Base-by-base conservation (phyloP, 306 rosid genomes). In the Prunus fruticosa region DNA sequence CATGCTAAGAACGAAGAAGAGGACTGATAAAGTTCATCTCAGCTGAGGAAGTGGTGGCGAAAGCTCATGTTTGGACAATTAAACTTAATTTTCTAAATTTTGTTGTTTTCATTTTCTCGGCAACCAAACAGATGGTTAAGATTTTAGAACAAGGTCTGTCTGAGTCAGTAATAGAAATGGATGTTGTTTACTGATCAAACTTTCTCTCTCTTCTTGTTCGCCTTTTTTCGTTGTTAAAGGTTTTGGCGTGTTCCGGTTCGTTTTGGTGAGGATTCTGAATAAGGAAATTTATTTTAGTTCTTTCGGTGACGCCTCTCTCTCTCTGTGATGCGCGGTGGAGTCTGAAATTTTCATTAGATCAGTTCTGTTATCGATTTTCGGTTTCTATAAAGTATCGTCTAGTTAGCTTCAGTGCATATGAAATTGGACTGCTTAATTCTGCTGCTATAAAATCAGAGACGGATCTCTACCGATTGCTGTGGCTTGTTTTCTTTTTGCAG, bases 231-330 rank as follows among this genome's bases (percentile, higher is more conserved):
- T 45, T 82, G 86, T 84, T 73, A 71, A 88, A 92, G 97, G 97
- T 89, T 85, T 85, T 89, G 97, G 87, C 89, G 88, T 89, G 82
- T 77, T 86, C 88, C 72, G 81, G 76, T 88, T 86, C 89, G 81
- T 90, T 87, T 89, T 88, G 99, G 99, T 95, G 99, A 95, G 97
- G 88, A 83, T 90, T 82, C 90, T 90, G 92, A 87, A 64, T 83
- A 85, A 87, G 88, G 88, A 89, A 69, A 84, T 91, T 91, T 78
- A 84, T 73, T 88, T 83, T 87, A 84, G 66, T 90, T 78, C 90
- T 82, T 86, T 86, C 83, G 83, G 87, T 81, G 87, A 88, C 84
- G 87, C 76, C 61, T 72, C 87, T 83, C 53, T 72, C 52, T 34
- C 15, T 81, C 79, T 73, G 79, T 72, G 71, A 83, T 87, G 79